Conservation (phyloP, 768 basidiomycete species). For the Fomitopsis serialis region DNA sequence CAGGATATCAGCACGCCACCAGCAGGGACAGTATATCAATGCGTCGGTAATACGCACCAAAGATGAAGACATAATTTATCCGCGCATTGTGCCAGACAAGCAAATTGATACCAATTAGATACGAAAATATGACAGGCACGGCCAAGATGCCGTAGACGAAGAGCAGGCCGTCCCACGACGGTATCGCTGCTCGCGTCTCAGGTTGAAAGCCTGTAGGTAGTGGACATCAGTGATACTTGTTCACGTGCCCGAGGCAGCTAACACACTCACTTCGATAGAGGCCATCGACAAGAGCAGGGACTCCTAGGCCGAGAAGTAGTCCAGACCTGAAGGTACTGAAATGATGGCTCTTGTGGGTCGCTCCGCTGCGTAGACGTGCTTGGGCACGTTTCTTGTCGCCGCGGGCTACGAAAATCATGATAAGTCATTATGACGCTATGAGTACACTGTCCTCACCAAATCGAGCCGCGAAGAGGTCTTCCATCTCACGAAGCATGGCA, state of each 20-base stretch:
- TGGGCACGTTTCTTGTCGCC: conserved; percentile 81
- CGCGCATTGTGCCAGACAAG: conserved; percentile 67
- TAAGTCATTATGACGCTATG: not conserved
- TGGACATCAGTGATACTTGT: not conserved
- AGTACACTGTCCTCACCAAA: conserved; percentile 52
- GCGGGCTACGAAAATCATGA: conserved; percentile 28
- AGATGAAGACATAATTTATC: conserved; percentile 94
- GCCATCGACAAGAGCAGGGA: conserved; percentile 65
- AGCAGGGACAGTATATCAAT: too few species aligned
- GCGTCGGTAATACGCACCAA: conserved; percentile 58
- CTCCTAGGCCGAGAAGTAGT: conserved; percentile 59
- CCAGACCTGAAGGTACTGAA: conserved; percentile 74
- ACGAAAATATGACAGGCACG: conserved; percentile 68
- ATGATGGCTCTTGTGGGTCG: conserved; percentile 53
- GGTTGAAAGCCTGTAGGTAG: conserved; percentile 45
- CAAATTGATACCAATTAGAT: conserved; percentile 82
- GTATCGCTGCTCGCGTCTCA: conserved; percentile 47
- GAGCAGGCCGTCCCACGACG: conserved; percentile 69
- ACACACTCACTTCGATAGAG: conserved; percentile 50
- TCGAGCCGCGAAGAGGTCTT: conserved; percentile 65
- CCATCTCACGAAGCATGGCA: conserved; percentile 68
- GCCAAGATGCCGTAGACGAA: conserved; percentile 73
- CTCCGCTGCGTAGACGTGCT: conserved; percentile 52
- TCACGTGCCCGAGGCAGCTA: too few species aligned
- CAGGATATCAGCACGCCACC: not conserved